A percentile compares a stretch with the other conserved stretches of the same genome.
phyloP scores from a whole-genome alignment of 495 filamentous ascomycete genomes.

The Darksidea phi region DNA sequence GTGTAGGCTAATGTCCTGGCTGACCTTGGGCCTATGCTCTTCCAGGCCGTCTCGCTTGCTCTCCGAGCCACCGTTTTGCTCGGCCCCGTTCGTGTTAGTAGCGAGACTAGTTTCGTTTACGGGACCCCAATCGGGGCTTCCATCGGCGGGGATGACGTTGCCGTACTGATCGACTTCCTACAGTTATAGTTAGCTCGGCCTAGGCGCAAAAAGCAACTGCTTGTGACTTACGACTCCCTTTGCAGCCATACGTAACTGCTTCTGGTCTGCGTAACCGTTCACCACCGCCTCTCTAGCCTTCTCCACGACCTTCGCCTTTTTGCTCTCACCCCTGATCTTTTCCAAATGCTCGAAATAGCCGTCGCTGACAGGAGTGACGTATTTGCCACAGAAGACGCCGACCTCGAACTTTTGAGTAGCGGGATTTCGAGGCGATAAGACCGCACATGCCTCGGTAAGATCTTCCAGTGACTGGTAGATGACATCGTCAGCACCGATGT shows the following conservation, averaged over 20 bases:
- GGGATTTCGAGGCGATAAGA: conserved; percentile 58
- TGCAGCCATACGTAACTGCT: conserved; percentile 61
- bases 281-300: conserved; percentile 67
- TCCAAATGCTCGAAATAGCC: conserved; percentile 88
- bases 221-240: conserved; percentile 51
- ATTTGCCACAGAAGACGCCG: conserved; percentile 93
- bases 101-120: conserved; percentile 1
- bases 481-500: conserved; percentile 88
- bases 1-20: too few relatives aligned
- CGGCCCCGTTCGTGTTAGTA: too few relatives aligned
- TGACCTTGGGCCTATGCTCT: too few relatives aligned
- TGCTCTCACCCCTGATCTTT: conserved; percentile 67
- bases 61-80: too few relatives aligned
- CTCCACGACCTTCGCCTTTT: conserved; percentile 69
- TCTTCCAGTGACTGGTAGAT: conserved; percentile 88
- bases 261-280: conserved; percentile 61
- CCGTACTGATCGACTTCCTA: conserved; percentile 55
- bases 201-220: background rate
- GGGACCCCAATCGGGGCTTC: conserved; percentile 23
- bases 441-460: conserved; percentile 75
- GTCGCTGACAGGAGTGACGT: conserved; percentile 78
- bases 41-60: too few relatives aligned
- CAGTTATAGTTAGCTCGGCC: background rate
- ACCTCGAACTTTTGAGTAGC: conserved; percentile 73
- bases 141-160: conserved; percentile 51